Conservation (phyloP, 2,329 filamentous ascomycete species). For the Monilinia fructigena region DNA sequence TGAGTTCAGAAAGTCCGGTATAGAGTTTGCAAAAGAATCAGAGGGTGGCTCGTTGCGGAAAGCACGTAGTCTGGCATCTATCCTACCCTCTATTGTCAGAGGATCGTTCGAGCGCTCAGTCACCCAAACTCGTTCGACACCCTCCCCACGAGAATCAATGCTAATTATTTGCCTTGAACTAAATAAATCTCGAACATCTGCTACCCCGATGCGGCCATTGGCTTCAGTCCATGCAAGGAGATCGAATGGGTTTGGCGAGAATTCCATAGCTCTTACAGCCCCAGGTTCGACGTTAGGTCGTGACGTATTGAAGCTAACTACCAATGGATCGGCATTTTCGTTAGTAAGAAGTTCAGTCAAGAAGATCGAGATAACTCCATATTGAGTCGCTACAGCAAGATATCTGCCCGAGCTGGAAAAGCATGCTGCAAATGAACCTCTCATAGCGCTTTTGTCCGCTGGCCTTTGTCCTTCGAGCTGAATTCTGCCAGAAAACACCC, state of each 20-base stretch:
- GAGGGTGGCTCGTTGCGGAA: constrained; percentile 32
- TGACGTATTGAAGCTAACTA: constrained; percentile 77
- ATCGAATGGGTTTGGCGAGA: constrained; percentile 86
- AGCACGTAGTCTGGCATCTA: constrained; percentile 37
- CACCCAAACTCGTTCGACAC: constrained; percentile 42
- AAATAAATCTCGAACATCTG: constrained; percentile 68
- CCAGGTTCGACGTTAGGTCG: constrained; percentile 56
- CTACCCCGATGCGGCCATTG: constrained; percentile 70
- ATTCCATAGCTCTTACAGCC: constrained; percentile 86
- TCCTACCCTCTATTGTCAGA: constrained; percentile 33
- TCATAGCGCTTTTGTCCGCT: constrained; percentile 54
- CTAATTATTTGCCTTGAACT: constrained; percentile 66
- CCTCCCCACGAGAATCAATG: constrained; percentile 57
- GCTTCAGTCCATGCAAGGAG: constrained; percentile 94
- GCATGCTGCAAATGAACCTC: constrained; percentile 74
- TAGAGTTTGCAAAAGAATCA: constrained; percentile 29
- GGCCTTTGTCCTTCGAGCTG: constrained; percentile 58
- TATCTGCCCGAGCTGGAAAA: constrained; percentile 72
- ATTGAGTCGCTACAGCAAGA: constrained; percentile 75
- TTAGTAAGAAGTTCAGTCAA: constrained; percentile 53
- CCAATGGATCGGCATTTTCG: constrained; percentile 56
- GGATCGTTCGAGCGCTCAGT: constrained; percentile 32
- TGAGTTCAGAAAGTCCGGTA: constrained; percentile 37
- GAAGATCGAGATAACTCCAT: constrained; percentile 75
- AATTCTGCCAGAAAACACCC: constrained; percentile 53